Evolutionary conservation across 2,329 filamentous ascomycete genomes (phyloP).

Genomic region (Mollisiaceae sp.): DNA sequence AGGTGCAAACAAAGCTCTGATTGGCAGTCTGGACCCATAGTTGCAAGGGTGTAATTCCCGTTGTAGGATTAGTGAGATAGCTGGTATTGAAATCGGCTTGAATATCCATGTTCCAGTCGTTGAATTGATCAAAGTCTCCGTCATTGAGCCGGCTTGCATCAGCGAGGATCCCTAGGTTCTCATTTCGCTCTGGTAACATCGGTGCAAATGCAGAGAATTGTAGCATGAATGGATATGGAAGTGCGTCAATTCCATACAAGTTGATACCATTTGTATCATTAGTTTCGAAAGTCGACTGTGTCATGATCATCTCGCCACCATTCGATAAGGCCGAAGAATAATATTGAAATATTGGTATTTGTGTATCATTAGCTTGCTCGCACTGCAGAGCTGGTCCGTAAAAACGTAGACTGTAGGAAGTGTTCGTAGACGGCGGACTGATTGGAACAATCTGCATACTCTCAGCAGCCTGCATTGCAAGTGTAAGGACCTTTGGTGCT

Average conservation of each 20-base stretch:
- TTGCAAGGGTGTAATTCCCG: too few species aligned
- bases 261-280: not conserved
- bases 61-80: too few species aligned
- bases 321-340: not conserved
- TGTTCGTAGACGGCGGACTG: constrained; percentile 19
- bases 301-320: not conserved
- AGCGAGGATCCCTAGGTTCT: too few species aligned
- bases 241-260: not conserved
- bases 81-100: too few species aligned
- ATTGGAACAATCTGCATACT: constrained; percentile 15
- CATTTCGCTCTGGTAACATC: too few species aligned
- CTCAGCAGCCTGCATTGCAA: constrained; percentile 14
- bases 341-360: constrained; percentile 18
- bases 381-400: constrained; percentile 29
- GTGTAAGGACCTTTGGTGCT: not conserved
- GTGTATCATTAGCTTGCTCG: constrained; percentile 9
- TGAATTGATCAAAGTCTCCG: constrained; percentile 1
- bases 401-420: constrained; percentile 27
- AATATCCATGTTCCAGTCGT: not conserved
- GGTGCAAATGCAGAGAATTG: not conserved
- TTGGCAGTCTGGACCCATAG: constrained; percentile 28
- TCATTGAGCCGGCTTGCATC: too few species aligned
- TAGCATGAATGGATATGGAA: not conserved
- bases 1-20: constrained; percentile 19
- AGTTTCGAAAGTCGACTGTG: not conserved